phyloP scores from a whole-genome alignment of 257 asterid genomes.

The Scutellaria galericulata region DNA sequence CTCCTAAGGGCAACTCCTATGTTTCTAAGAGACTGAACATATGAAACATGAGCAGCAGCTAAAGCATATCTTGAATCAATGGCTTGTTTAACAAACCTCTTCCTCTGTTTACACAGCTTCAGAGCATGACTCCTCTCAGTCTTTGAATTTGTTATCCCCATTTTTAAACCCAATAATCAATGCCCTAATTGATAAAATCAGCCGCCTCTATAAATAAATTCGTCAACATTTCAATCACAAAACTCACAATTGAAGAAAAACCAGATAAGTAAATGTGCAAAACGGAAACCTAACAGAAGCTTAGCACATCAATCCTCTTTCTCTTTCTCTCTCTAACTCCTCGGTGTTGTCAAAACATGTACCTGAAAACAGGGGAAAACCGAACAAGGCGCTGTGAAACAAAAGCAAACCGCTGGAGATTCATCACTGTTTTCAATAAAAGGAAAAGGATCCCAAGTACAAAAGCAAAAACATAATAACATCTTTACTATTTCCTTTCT shows the following conservation, averaged over 20 bases:
- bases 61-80: constrained; percentile 85
- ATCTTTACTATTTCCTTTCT: neutral
- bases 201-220: constrained; percentile 14
- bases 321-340: neutral
- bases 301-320: constrained; percentile 27
- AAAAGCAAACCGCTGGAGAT: constrained; percentile 32
- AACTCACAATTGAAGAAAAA: constrained; percentile 10
- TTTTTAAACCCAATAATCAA: constrained; percentile 32
- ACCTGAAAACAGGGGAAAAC: constrained; percentile 35
- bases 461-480: constrained; percentile 19
- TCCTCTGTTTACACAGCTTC: constrained; percentile 84
- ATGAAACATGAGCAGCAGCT: constrained; percentile 96
- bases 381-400: constrained; percentile 16
- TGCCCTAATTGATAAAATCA: constrained; percentile 36
- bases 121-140: constrained; percentile 75
- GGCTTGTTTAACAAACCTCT: constrained; percentile 79
- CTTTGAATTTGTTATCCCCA: constrained; percentile 82
- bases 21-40: constrained; percentile 78
- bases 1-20: constrained; percentile 87
- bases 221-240: constrained; percentile 26
- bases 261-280: constrained; percentile 25
- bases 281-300: neutral
- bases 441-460: constrained; percentile 17
- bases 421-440: constrained; percentile 23
- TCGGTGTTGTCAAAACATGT: constrained; percentile 27